Conservation (phyloP, 495 filamentous ascomycete species). For the Thermochaetoides thermophila region DNA sequence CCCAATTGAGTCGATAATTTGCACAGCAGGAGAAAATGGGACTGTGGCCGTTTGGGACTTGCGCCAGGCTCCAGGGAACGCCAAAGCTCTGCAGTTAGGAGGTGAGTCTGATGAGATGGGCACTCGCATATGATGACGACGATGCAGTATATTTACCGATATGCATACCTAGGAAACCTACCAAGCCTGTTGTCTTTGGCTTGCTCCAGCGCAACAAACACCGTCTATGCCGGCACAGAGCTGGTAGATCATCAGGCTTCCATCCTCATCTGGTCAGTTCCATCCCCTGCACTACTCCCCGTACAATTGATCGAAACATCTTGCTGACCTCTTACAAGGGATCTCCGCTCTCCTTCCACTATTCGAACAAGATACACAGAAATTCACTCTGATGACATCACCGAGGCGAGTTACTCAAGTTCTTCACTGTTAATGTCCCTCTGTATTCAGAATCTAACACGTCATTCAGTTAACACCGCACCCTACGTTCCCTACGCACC, state of each 20-base stretch:
- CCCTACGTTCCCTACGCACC: slow-evolving; percentile 41
- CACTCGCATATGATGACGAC: slow-evolving; percentile 23
- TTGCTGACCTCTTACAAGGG: slow-evolving; percentile 33
- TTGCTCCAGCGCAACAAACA: slow-evolving; percentile 39
- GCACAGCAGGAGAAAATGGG: slow-evolving; percentile 50
- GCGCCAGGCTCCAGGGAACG: slow-evolving; percentile 21
- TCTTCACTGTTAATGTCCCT: no score
- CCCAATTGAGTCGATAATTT: slow-evolving; percentile 26
- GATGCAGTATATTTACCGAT: no score
- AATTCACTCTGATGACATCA: slow-evolving; percentile 85
- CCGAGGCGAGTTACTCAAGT: slow-evolving; percentile 57
- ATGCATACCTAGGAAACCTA: neutral
- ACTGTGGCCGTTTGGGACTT: slow-evolving; percentile 43
- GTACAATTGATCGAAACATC: neutral
- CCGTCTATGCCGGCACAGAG: slow-evolving; percentile 66
- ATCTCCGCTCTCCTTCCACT: slow-evolving; percentile 42
- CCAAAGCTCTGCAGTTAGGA: slow-evolving; percentile 25
- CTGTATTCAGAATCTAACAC: no score
- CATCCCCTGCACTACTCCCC: neutral
- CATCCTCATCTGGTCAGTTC: slow-evolving; percentile 55
- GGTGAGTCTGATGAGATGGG: slow-evolving; percentile 21
- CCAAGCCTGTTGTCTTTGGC: slow-evolving; percentile 53
- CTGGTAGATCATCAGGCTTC: slow-evolving; percentile 55
- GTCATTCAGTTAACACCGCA: slow-evolving; percentile 52
- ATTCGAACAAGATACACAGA: slow-evolving; percentile 56